Evolutionary conservation across 495 filamentous ascomycete genomes (phyloP).

Genomic region (Lepidopterella palustris): DNA sequence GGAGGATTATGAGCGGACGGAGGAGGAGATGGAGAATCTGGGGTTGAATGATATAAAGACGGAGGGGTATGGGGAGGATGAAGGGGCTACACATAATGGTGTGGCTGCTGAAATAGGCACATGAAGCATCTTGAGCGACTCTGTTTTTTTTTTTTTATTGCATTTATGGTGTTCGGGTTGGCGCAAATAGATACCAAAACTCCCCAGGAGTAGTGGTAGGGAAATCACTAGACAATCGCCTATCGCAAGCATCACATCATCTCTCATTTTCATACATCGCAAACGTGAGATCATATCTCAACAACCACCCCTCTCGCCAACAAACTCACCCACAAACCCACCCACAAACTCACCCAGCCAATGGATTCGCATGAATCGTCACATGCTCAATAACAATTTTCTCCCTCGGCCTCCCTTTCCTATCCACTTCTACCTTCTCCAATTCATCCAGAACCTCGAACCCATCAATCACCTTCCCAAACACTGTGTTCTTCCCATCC

Average conservation of each 20-base stretch:
- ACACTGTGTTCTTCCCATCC: slow-evolving; percentile 90
- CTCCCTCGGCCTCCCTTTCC: slow-evolving; percentile 78
- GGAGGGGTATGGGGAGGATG: slow-evolving; percentile 66
- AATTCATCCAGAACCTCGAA: slow-evolving; percentile 61
- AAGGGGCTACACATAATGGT: slow-evolving; percentile 4
- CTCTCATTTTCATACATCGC: neutral
- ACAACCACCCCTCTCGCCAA: too few relatives aligned
- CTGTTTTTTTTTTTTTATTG: slow-evolving; percentile 6
- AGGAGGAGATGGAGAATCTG: slow-evolving; percentile 85
- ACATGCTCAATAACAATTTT: slow-evolving; percentile 63
- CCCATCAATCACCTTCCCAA: slow-evolving; percentile 75
- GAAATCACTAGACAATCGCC: neutral
- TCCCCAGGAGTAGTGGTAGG: slow-evolving; percentile 12
- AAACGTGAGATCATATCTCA: too few relatives aligned
- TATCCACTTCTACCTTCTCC: slow-evolving; percentile 76
- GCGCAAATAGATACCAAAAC: slow-evolving; percentile 21
- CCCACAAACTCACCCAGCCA: too few relatives aligned
- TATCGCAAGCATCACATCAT: too few relatives aligned
- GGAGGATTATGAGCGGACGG: slow-evolving; percentile 81
- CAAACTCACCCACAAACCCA: too few relatives aligned
- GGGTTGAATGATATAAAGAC: slow-evolving; percentile 89
- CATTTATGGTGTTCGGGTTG: neutral
- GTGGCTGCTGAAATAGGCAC: slow-evolving; percentile 2
- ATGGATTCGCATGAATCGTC: slow-evolving; percentile 89
- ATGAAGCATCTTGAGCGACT: neutral